Percentiles rank a stretch among this genome's conserved stretches.
Conservation (phyloP, 371 early-diverging fungal species). For the Rhizopus microsporus region DNA sequence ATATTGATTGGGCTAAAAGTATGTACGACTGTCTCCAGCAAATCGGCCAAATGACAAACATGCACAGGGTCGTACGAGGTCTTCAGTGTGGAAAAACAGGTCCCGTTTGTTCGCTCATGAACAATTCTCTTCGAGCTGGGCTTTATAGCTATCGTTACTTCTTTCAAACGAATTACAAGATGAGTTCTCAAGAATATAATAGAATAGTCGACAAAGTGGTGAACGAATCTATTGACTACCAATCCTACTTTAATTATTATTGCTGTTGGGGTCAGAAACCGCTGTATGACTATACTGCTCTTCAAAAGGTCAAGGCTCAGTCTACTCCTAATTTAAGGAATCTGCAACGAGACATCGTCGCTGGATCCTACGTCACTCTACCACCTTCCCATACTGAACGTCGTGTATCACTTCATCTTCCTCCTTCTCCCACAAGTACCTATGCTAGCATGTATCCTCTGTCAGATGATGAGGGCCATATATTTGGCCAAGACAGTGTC, state of each 20-base stretch:
- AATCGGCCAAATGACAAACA: slow-evolving; percentile 30
- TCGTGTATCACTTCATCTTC: not conserved
- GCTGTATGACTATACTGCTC: slow-evolving; percentile 10
- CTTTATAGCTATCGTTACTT: not conserved
- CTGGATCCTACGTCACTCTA: no score
- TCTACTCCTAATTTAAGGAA: not conserved
- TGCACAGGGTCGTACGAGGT: slow-evolving; percentile 26
- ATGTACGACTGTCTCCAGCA: slow-evolving; percentile 27
- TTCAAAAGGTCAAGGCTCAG: not conserved
- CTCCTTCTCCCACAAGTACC: not conserved
- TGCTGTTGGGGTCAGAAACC: slow-evolving; percentile 44
- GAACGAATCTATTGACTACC: slow-evolving; percentile 23
- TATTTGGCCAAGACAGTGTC: slow-evolving; percentile 23
- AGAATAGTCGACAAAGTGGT: slow-evolving; percentile 8
- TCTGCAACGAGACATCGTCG: no score
- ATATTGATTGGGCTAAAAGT: slow-evolving; percentile 28
- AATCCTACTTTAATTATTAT: slow-evolving; percentile 35
- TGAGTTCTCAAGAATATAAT: not conserved
- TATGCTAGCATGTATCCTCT: not conserved
- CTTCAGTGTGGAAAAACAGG: slow-evolving; percentile 24
- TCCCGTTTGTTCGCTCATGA: slow-evolving; percentile 12
- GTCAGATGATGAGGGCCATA: not conserved
- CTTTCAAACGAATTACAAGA: not conserved
- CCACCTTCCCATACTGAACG: not conserved
- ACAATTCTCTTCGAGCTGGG: not conserved